These are phyloP conservation scores for Fusarium irregulare DNA, from an alignment of 2,329 filamentous ascomycete species.

Conservation along the genomic window DNA sequence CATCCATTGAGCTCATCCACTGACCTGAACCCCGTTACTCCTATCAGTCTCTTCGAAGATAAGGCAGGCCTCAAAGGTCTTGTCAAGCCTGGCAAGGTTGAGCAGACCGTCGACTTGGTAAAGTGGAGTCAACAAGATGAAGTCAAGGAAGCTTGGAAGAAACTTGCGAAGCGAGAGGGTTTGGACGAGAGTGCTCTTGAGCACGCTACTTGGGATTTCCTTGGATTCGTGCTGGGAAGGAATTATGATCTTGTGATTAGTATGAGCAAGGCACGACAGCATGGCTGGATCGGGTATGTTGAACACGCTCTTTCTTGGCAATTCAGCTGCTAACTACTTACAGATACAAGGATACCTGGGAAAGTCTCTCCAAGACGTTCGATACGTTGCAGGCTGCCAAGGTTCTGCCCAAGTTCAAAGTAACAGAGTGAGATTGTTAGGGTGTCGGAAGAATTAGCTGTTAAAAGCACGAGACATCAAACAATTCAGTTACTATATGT, in stretches of 20 bases:
- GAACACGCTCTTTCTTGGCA: accelerated
- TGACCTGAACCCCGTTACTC: neutral
- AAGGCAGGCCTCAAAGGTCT: neutral
- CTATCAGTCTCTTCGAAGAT: neutral
- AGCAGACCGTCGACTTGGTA: neutral
- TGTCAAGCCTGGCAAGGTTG: neutral
- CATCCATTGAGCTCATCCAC: neutral
- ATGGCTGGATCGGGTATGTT: conserved; percentile 3
- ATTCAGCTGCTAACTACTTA: neutral
- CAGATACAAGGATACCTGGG: conserved; percentile 10
- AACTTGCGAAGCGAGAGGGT: neutral
- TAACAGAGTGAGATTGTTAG: neutral
- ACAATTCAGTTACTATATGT: neutral
- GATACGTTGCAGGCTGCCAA: neutral
- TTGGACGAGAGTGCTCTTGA: conserved; percentile 7
- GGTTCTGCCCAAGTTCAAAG: neutral
- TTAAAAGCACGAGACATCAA: neutral
- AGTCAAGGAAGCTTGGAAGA: conserved; percentile 5
- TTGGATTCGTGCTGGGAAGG: conserved; percentile 5
- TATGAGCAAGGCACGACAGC: conserved; percentile 4
- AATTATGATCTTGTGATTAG: conserved; percentile 14
- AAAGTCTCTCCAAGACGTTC: neutral
- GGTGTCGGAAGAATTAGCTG: no score
- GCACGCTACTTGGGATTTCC: conserved; percentile 6
- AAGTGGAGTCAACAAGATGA: conserved; percentile 7